These are phyloP conservation scores for Debaryomyces subglobosus DNA, from an alignment of 1,139 yeast species.

Conservation along the genomic window DNA sequence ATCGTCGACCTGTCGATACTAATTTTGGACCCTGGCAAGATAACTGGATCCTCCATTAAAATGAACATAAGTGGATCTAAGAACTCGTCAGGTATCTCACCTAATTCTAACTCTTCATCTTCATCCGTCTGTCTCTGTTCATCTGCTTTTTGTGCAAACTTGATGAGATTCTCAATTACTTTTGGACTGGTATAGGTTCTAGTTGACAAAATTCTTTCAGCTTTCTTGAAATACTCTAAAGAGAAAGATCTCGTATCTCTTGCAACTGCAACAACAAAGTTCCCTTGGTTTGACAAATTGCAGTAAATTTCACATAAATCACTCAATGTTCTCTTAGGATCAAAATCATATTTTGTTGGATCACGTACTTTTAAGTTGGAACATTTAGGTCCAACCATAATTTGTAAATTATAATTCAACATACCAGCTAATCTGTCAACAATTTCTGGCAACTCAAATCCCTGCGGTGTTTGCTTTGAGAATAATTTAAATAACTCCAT, in stretches of 20 bases:
- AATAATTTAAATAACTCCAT: conserved; percentile 77
- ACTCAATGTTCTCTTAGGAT: conserved; percentile 72
- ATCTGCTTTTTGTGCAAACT: conserved; percentile 69
- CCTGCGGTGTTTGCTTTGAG: conserved; percentile 83
- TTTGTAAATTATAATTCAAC: conserved; percentile 88
- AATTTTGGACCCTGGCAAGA: conserved; percentile 80
- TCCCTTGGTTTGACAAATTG: conserved; percentile 64
- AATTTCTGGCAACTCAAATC: conserved; percentile 85
- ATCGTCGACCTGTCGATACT: conserved; percentile 89
- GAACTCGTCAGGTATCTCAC: conserved; percentile 95
- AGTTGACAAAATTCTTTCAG: conserved; percentile 64
- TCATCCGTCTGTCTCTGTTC: conserved; percentile 63
- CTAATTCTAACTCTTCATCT: conserved; percentile 83
- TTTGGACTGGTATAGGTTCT: conserved; percentile 55
- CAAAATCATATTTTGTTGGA: conserved; percentile 83
- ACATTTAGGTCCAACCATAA: conserved; percentile 94
- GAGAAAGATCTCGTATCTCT: conserved; percentile 88
- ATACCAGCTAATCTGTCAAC: conserved; percentile 94
- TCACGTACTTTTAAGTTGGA: conserved; percentile 81
- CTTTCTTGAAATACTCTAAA: conserved; percentile 65
- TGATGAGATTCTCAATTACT: conserved; percentile 52
- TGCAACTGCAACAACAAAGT: conserved; percentile 79
- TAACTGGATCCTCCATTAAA: conserved; percentile 94
- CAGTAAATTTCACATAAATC: conserved; percentile 75
- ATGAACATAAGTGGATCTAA: conserved; percentile 96